Evolutionary conservation across 805 yeast genomes (phyloP), one percentile per base, ranked within the genome.

Genomic region (Zygosaccharomyces rouxii): DNA sequence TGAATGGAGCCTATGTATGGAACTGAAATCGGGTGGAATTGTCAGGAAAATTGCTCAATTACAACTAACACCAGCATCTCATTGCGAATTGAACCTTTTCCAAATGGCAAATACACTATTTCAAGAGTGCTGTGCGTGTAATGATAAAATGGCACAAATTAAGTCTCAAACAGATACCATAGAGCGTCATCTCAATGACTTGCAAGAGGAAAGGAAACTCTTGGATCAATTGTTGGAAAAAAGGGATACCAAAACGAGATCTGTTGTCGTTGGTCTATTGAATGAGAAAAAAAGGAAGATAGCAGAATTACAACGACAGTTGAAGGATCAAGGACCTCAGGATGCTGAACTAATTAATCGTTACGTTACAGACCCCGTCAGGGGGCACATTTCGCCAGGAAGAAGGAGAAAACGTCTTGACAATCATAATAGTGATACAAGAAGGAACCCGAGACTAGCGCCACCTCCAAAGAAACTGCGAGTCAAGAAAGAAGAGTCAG

Each of bases 211-310:
- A 35, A 43, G 49, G 35, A 30, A 35, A 10, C 41, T 45, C 1
- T 26, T 55, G 22, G 60, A 61, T 35, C 37, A 30, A 10, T 31
- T 56, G 9, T 16, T 62, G 6, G 47, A 49, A 23, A 51, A 56
- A 40, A 51, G 66, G 33, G 65, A 65, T 50, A 35, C 49, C 3
- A 55, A 54, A 18, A 55, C 63, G 5, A 57, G 55, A 33, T 10
- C 44, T 6, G 44, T 64, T 5, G 51, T 57, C n/a, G 54, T 57
- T 7, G 51, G 49, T 6, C 46, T 60, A 16, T 41, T 64, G 35
- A 63, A 63, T 46, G 62, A 59, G 29, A 64, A 64, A 51, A 64
- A 64, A 29, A 43, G 23, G 22, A 59, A 54, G 40, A 62, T 62
- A 1, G 25, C 39, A 1, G 55, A 57, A 18, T 49, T 62, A 21